A percentile compares a stretch with the other conserved stretches of the same genome.
These are phyloP conservation scores for Backusella psychrophila DNA, from an alignment of 192 early-diverging fungal species.

Conservation along the genomic window DNA sequence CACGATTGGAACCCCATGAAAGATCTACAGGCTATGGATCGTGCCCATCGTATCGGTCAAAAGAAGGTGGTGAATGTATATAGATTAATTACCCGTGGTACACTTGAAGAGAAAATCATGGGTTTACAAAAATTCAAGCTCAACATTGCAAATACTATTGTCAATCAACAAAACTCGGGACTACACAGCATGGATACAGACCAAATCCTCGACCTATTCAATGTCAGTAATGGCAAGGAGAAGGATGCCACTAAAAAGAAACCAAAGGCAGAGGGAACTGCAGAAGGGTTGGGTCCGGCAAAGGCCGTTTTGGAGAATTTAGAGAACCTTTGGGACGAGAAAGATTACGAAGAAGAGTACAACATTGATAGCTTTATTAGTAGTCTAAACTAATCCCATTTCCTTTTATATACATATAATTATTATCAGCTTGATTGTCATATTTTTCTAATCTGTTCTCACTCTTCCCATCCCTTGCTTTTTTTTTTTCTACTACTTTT, in stretches of 20 bases:
- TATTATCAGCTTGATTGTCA: neutral
- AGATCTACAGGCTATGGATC: conserved; percentile 99
- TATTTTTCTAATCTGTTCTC: neutral
- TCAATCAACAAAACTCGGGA: conserved; percentile 96
- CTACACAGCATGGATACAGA: conserved; percentile 94
- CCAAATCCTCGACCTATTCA: conserved; percentile 93
- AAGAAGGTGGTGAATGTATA: conserved; percentile 98
- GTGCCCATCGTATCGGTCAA: conserved; percentile 97
- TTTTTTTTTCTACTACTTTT: neutral
- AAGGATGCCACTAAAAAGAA: conserved; percentile 41
- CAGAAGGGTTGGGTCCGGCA: conserved; percentile 56
- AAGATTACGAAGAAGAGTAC: conserved; percentile 84
- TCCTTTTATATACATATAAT: neutral
- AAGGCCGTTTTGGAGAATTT: conserved; percentile 75
- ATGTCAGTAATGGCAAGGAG: conserved; percentile 53
- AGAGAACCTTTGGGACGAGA: conserved; percentile 89
- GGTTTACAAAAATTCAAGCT: conserved; percentile 97
- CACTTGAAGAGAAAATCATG: conserved; percentile 99
- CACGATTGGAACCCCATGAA: conserved; percentile 99
- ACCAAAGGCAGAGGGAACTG: conserved; percentile 5
- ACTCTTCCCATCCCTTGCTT: neutral
- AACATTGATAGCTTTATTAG: conserved; percentile 78
- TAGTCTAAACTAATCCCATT: conserved; percentile 38
- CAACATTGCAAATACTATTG: conserved; percentile 92
- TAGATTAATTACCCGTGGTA: conserved; percentile 94